Evolutionary conservation across 805 yeast genomes (phyloP), one percentile per base, ranked within the genome.

Genomic region (Candida insectorum): DNA sequence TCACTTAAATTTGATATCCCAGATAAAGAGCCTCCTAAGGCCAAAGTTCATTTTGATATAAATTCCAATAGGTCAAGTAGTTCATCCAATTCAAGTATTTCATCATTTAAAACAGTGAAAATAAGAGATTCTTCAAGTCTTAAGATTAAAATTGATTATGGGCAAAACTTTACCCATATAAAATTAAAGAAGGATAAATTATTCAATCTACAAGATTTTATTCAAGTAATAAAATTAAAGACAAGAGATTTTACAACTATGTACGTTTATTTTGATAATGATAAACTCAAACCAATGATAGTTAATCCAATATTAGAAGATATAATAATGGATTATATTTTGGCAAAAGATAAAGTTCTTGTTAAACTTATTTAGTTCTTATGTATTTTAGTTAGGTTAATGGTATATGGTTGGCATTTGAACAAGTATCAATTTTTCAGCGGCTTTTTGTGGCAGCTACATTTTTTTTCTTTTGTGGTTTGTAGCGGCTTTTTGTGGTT

Each of bases 181-280:
- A 37, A 37, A 24, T 27, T 40, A 16, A 37, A 44, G 7, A 43
- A 43, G 28, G 44, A 39, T 18, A 39, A 37, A 28, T 34, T 43
- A 11, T 9, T 12, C 6, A 25, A 16, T 16, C 10, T 37, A 5
- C 25, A 35, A 11, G 43, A 43, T 16, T 27, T 43, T 16, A 30
- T 26, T 4, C 24, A 24, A 8, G 44, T 40, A 3, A 28, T 43
- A 6, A 24, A 32, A 19, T 15, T 33, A 3, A 40, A 36, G 22
- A 24, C 30, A 4, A 10, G 14, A 2, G 11, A n/a, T 3, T 39
- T 34, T 15, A 14, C 27, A 1, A 18, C 30, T 8, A 24, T 37
- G 16, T 24, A 28, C 15, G 10, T 43, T n/a, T 16, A 27, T 14
- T 43, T 43, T 25, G 16, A 31, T 11, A 22, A 37, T 22, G 24